phyloP scores from a whole-genome alignment of 2,329 filamentous ascomycete species.

The Tolypocladium album region DNA sequence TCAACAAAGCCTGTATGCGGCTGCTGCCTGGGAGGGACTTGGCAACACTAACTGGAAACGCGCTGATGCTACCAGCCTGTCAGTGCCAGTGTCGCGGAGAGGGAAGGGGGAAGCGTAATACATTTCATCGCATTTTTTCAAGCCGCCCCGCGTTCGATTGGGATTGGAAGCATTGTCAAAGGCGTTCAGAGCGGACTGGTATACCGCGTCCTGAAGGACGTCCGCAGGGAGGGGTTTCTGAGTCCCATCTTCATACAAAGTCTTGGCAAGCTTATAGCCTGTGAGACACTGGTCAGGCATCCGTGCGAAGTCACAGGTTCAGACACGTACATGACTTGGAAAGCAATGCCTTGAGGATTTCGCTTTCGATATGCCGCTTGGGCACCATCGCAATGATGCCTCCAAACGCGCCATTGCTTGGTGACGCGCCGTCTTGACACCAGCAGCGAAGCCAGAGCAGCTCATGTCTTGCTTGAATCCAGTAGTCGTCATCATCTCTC shows the following conservation, averaged over 20 bases:
- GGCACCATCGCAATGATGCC: constrained; percentile 54
- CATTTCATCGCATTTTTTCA: constrained; percentile 72
- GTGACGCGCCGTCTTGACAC: constrained; percentile 37
- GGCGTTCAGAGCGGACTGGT: constrained; percentile 53
- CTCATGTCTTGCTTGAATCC: constrained; percentile 50
- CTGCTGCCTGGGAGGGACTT: constrained; percentile 38
- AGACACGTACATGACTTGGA: constrained; percentile 45
- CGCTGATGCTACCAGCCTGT: constrained; percentile 38
- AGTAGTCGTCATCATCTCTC: constrained; percentile 52
- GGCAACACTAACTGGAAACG: constrained; percentile 49
- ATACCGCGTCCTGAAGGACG: constrained; percentile 47
- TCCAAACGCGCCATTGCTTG: constrained; percentile 32
- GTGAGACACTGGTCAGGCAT: constrained; percentile 5
- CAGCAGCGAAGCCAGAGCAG: constrained; percentile 66
- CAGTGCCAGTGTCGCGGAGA: neutral
- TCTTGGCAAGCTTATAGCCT: constrained; percentile 54
- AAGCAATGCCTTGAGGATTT: constrained; percentile 59
- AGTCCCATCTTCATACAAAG: constrained; percentile 45
- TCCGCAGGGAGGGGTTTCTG: constrained; percentile 37
- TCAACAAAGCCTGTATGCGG: constrained; percentile 53
- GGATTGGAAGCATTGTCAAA: constrained; percentile 80
- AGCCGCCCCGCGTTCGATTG: constrained; percentile 62
- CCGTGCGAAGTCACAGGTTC: neutral
- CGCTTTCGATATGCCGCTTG: constrained; percentile 53
- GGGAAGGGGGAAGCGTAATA: constrained; percentile 24